phyloP scores from a whole-genome alignment of 228 moss, liverwort and hornwort species.

The Sphagnum fallax region DNA sequence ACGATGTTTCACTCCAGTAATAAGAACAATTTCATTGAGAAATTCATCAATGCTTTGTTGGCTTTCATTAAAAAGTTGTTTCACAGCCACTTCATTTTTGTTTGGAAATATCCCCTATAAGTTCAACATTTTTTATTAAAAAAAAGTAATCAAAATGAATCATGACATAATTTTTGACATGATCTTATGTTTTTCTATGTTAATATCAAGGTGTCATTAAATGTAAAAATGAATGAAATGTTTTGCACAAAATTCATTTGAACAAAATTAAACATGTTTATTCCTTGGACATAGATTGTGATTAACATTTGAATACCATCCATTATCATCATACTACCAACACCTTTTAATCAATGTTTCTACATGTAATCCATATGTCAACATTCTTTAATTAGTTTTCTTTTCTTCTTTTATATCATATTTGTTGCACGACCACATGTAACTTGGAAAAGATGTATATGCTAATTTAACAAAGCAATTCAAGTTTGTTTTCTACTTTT shows the following conservation, averaged over 20 bases:
- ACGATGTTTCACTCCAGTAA: constrained; percentile 65
- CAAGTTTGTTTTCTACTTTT: too few species aligned
- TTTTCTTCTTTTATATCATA: too few species aligned
- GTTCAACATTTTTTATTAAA: background rate
- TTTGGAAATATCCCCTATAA: constrained; percentile 43
- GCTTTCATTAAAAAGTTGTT: constrained; percentile 54
- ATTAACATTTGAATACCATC: too few species aligned
- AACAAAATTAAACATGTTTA: background rate
- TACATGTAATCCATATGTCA: too few species aligned
- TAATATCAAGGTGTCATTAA: background rate
- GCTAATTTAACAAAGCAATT: too few species aligned
- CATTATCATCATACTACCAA: too few species aligned
- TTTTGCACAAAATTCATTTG: background rate
- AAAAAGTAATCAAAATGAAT: background rate
- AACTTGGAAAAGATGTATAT: too few species aligned
- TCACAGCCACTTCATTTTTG: constrained; percentile 54
- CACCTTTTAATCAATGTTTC: too few species aligned
- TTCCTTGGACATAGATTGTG: background rate
- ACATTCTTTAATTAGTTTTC: too few species aligned
- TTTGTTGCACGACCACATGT: too few species aligned
- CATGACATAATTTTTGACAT: background rate
- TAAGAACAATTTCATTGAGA: constrained; percentile 65
- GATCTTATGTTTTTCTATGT: background rate
- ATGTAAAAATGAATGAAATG: background rate
- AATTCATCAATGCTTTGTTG: constrained; percentile 57